Conservation (phyloP, 2,329 filamentous ascomycete species). For the Calonectria pteridis region DNA sequence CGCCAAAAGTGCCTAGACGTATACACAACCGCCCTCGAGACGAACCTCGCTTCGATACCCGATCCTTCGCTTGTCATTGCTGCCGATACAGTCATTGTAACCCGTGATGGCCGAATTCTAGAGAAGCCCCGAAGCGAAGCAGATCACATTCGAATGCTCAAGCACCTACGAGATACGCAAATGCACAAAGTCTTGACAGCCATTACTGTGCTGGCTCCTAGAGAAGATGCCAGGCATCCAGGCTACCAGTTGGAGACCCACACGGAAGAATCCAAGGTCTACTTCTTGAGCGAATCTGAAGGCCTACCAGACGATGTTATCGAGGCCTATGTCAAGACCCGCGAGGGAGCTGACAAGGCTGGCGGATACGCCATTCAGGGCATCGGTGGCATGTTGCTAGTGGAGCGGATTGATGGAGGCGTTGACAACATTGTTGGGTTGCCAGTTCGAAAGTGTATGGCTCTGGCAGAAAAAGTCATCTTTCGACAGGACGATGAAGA, state of each 20-base stretch:
- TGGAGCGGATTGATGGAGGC: slow-evolving; percentile 89
- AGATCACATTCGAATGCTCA: slow-evolving; percentile 88
- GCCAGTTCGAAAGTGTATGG: slow-evolving; percentile 82
- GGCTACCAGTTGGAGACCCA: slow-evolving; percentile 86
- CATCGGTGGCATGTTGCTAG: slow-evolving; percentile 84
- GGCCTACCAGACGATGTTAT: slow-evolving; percentile 83
- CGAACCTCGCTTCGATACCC: slow-evolving; percentile 57
- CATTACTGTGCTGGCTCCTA: slow-evolving; percentile 84
- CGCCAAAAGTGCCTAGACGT: slow-evolving; percentile 85
- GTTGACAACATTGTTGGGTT: slow-evolving; percentile 96
- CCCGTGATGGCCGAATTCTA: slow-evolving; percentile 79
- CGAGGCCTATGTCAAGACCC: slow-evolving; percentile 80
- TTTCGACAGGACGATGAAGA: slow-evolving; percentile 78
- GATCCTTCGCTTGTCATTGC: slow-evolving; percentile 90
- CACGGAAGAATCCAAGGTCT: slow-evolving; percentile 93
- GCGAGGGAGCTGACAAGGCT: slow-evolving; percentile 95
- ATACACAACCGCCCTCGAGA: slow-evolving; percentile 61
- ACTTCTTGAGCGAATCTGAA: slow-evolving; percentile 76
- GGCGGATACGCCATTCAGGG: slow-evolving; percentile 97
- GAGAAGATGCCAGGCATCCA: slow-evolving; percentile 83
- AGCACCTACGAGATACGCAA: slow-evolving; percentile 80
- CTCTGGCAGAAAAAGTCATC: slow-evolving; percentile 89
- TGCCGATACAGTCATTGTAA: slow-evolving; percentile 91
- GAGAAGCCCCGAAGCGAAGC: slow-evolving; percentile 90
- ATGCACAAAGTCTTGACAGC: slow-evolving; percentile 89